Conservation (phyloP, 2,329 filamentous ascomycete species). For the Pezicula neosporulosa region DNA sequence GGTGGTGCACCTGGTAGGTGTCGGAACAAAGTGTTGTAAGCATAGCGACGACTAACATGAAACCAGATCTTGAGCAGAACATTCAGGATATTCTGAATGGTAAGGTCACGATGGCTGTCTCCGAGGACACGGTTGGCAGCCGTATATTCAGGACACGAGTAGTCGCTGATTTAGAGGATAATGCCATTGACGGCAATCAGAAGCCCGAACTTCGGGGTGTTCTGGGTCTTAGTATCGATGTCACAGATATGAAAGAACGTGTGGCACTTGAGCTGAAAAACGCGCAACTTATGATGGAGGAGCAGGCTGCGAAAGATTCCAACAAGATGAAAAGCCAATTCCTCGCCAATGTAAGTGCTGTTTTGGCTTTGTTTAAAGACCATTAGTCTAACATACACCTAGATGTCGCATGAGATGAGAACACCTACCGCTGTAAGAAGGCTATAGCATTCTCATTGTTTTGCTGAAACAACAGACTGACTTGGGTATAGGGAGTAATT, state of each 20-base stretch:
- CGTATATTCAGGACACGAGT: constrained; percentile 16
- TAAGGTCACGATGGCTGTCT: constrained; percentile 15
- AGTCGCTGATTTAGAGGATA: constrained; percentile 19
- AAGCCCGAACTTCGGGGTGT: constrained; percentile 17
- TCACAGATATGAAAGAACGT: constrained; percentile 20
- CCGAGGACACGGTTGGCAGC: constrained; percentile 14
- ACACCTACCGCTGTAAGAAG: constrained; percentile 20
- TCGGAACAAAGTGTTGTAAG: background rate
- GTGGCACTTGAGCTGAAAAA: constrained; percentile 19
- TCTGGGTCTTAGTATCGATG: constrained; percentile 20
- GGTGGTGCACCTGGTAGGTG: constrained; percentile 11
- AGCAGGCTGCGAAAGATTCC: constrained; percentile 22
- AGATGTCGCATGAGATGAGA: constrained; percentile 25
- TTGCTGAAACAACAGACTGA: too few relatives aligned
- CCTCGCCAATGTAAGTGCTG: constrained; percentile 18
- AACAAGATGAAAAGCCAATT: constrained; percentile 22
- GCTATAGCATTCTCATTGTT: background rate
- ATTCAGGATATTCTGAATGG: constrained; percentile 15
- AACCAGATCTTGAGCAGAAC: constrained; percentile 13
- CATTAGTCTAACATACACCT: background rate
- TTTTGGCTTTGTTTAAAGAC: background rate
- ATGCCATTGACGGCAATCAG: constrained; percentile 11
- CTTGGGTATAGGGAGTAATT: constrained; percentile 15
- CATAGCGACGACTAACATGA: background rate
- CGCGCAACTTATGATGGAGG: constrained; percentile 14